Evolutionary conservation across 1,139 yeast species (phyloP), one percentile per base, ranked within the genome.

Genomic region (Zygotorulaspora mrakii): DNA sequence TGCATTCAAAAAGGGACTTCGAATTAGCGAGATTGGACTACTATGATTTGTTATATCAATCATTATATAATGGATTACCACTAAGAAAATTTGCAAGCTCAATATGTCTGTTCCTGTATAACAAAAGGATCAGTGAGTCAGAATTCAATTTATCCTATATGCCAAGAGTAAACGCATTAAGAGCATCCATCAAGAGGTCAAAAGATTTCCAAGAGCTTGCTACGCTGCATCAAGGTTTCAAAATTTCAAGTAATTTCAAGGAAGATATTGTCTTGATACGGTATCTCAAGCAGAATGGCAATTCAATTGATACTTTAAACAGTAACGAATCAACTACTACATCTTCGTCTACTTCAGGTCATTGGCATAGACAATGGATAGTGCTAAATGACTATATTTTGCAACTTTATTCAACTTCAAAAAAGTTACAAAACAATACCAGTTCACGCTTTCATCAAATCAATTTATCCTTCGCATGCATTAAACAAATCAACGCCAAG

Each of bases 341-440:
- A 16, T n/a, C 27, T 13, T 13, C 33, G 17, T 17, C 27, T 31
- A 28, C 25, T 29, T 7, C 13, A 21, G 16, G 26, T 9, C 42
- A 40, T 2, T 87, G 95, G 96, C 95, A 87, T 61, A 86, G 86
- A 55, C 89, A 83, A 61, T 85, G 95, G 94, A 86, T 87, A 1
- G 87, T 80, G 0, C 67, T 86, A 37, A 74, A 74, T 13, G 75
- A 76, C 13, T 1, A 74, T 72, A 46, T 66, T 86, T 26, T 71
- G 73, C 37, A 95, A 86, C 17, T 21, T 57, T 86, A 76, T 58
- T 73, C 85, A 31, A 89, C 85, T 61, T 86, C 95, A 95, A 74
- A 89, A 55, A 81, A 43, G 11, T 23, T 88, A 35, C 66, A 70
- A 9, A 75, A 72, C 17, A 73, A 80, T 11, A 79, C 84, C 40